Evolutionary conservation across 2,329 filamentous ascomycete species (phyloP).

Genomic region (Stemphylium lycopersici): DNA sequence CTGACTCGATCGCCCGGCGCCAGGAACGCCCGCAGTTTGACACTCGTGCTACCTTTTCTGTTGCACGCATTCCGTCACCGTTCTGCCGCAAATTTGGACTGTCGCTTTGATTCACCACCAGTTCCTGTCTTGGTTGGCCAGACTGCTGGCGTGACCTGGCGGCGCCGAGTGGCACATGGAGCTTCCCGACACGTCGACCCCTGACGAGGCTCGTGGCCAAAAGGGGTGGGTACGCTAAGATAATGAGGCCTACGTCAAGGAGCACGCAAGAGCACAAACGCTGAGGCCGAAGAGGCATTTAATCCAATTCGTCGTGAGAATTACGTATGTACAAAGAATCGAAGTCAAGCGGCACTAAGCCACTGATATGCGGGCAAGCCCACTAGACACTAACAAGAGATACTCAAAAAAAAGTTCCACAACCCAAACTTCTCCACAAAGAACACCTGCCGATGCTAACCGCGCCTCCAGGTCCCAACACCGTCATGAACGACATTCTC

Average conservation of each 20-base stretch:
- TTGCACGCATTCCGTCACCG: not conserved
- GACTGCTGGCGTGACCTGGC: not conserved
- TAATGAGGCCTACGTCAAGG: not conserved
- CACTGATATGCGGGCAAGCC: slow-evolving; percentile 14
- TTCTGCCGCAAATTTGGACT: not conserved
- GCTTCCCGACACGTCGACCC: slow-evolving; percentile 2
- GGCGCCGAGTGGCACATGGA: not conserved
- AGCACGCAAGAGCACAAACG: not conserved
- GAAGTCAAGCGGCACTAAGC: slow-evolving; percentile 14
- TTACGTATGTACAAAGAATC: slow-evolving; percentile 28
- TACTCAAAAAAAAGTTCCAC: not conserved
- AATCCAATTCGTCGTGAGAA: slow-evolving; percentile 4
- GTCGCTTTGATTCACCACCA: not conserved
- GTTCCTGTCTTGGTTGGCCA: not conserved
- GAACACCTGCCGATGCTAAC: not conserved
- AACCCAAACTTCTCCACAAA: slow-evolving; percentile 2
- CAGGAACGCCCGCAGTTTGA: not conserved
- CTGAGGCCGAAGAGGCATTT: slow-evolving; percentile 10
- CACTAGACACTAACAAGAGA: slow-evolving; percentile 12
- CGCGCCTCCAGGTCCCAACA: not conserved
- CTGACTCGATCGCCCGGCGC: not conserved
- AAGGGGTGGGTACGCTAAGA: slow-evolving; percentile 8
- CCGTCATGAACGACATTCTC: not conserved
- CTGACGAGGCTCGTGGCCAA: slow-evolving; percentile 1
- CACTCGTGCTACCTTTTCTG: not conserved